Conservation (phyloP, 768 basidiomycete genomes). For the Rhodotorula babjevae region DNA sequence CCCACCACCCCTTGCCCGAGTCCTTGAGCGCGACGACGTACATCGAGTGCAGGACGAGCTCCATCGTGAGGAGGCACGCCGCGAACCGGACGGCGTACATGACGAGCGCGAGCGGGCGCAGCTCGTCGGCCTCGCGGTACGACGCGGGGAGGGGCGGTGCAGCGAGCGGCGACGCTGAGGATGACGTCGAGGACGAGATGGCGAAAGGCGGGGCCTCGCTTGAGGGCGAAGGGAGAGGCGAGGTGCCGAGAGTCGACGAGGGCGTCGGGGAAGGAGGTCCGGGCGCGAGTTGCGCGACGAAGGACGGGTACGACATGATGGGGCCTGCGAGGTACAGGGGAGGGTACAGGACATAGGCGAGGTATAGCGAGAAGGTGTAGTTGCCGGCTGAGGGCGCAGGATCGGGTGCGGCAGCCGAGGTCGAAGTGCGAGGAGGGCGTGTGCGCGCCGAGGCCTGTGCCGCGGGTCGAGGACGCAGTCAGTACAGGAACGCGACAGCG, state of each 20-base stretch:
- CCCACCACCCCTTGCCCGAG: constrained; percentile 51
- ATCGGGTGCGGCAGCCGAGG: constrained; percentile 58
- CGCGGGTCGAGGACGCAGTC: no score
- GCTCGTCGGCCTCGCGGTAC: constrained; percentile 18
- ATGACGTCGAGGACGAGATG: no score
- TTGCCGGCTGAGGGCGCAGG: constrained; percentile 48
- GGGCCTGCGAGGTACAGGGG: constrained; percentile 95
- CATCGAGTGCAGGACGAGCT: constrained; percentile 86
- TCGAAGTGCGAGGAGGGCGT: constrained; percentile 14
- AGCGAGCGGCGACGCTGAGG: background rate
- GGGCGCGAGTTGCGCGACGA: constrained; percentile 72
- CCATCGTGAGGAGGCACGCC: constrained; percentile 73
- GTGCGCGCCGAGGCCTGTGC: background rate
- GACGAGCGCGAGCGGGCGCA: constrained; percentile 42
- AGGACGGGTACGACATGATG: constrained; percentile 93
- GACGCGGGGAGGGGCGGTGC: background rate
- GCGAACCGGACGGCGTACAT: constrained; percentile 68
- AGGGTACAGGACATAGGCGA: constrained; percentile 83
- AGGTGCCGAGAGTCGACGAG: constrained; percentile 50
- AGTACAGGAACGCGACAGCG: background rate
- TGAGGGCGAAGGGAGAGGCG: constrained; percentile 39
- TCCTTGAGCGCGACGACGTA: constrained; percentile 97
- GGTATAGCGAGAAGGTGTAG: constrained; percentile 68
- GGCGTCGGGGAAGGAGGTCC: background rate
- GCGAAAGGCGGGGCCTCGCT: background rate